Percentiles rank a stretch among this genome's conserved stretches.
Evolutionary conservation across 148 eudicot genomes (phyloP).

Genomic region (Dysphania ambrosioides): DNA sequence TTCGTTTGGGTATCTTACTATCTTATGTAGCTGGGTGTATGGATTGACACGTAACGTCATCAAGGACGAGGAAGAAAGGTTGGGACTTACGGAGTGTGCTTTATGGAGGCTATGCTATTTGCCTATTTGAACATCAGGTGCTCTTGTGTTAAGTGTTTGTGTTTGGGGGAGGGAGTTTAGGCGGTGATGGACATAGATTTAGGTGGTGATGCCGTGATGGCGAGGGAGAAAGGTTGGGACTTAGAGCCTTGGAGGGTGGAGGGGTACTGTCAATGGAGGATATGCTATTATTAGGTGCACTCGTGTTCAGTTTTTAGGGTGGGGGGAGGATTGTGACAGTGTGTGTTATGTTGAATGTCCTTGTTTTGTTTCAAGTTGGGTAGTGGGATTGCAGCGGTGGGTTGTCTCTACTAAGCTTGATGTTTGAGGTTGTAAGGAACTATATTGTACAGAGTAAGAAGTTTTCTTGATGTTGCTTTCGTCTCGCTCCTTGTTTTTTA

Average conservation of each 20-base stretch:
- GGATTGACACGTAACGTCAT: background rate
- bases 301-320: background rate
- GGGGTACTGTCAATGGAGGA: background rate
- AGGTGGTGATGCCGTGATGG: no score
- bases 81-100: background rate
- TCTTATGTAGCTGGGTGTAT: background rate
- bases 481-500: background rate
- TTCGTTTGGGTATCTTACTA: background rate
- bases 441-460: background rate
- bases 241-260: no score
- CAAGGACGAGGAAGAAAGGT: background rate
- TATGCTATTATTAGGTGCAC: background rate
- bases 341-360: background rate
- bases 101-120: background rate
- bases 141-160: background rate
- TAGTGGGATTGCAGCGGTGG: background rate
- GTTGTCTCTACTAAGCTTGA: background rate
- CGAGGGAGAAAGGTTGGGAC: no score
- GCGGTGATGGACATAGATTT: no score
- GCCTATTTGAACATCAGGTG: background rate
- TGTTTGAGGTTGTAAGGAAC: background rate
- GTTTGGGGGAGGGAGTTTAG: no score
- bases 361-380: background rate
- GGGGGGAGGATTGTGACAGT: background rate
- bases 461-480: background rate